Conservation (phyloP, 2,329 filamentous ascomycete species). For the Colletotrichum sp. region DNA sequence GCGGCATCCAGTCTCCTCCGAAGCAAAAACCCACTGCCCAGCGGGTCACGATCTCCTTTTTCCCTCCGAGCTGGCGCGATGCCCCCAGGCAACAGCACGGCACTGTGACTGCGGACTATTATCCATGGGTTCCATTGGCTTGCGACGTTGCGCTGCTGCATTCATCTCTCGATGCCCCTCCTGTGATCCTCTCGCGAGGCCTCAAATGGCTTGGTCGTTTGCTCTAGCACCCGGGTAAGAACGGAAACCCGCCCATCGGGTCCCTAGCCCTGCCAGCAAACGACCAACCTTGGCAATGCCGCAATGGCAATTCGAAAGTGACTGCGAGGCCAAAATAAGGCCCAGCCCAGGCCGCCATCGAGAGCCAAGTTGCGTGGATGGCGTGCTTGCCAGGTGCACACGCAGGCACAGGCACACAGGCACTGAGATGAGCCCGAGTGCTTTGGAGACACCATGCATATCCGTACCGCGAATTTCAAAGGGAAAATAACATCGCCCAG, state of each 20-base stretch:
- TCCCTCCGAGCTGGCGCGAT: background rate
- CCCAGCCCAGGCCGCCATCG: background rate
- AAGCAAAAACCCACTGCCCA: background rate
- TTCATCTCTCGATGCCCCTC: background rate
- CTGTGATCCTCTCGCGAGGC: background rate
- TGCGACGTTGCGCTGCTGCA: background rate
- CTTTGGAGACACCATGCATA: background rate
- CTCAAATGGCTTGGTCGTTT: background rate
- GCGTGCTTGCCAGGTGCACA: slow-evolving; percentile 3
- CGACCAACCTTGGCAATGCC: background rate
- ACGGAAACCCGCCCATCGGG: background rate
- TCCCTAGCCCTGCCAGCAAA: background rate
- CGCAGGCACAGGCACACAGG: background rate
- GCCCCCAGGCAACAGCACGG: background rate
- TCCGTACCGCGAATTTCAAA: background rate
- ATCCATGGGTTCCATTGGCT: background rate
- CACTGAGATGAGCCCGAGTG: background rate
- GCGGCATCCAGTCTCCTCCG: background rate
- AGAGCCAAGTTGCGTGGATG: slow-evolving; percentile 7
- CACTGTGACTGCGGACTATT: background rate
- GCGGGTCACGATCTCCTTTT: background rate
- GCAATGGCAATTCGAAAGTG: background rate
- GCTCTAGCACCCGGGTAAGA: background rate
- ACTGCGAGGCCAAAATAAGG: background rate
- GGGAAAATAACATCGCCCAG: background rate